A percentile compares a stretch with the other conserved stretches of the same genome.
phyloP scores from a whole-genome alignment of 176 grass and related monocot species.

The Carex myosuroides region DNA sequence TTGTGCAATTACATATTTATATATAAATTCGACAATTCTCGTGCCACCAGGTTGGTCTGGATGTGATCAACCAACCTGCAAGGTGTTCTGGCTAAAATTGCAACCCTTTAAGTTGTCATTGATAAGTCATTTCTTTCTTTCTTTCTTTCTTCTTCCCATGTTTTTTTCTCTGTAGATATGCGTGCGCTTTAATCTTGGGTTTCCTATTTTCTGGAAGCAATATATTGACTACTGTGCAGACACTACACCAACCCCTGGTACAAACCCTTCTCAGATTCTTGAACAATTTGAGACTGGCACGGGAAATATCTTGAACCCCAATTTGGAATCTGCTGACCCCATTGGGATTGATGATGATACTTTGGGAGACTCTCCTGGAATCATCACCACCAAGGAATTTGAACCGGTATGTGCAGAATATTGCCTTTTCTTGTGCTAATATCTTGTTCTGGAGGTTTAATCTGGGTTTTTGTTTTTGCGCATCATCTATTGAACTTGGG shows the following conservation, averaged over 20 bases:
- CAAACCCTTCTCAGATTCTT: not conserved
- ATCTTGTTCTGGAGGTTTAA: not conserved
- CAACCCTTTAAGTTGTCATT: not conserved
- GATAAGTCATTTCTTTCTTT: not conserved
- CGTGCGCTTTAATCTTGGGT: not conserved
- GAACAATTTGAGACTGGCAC: not conserved
- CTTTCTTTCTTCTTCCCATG: not conserved
- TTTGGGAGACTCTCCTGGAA: not conserved
- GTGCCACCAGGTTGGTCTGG: not conserved
- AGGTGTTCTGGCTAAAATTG: not conserved
- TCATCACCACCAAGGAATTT: not conserved
- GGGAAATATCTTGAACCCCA: not conserved
- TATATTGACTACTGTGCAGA: not conserved
- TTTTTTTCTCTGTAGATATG: not conserved
- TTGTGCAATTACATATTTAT: not conserved
- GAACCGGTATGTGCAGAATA: not conserved
- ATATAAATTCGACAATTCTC: not conserved
- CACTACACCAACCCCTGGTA: not conserved
- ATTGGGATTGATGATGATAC: not conserved
- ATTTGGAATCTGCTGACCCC: not conserved
- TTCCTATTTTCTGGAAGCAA: not conserved
- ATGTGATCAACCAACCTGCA: not conserved
- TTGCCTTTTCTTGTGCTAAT: not conserved
- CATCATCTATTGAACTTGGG: not conserved
- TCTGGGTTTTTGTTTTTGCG: not conserved